Base-by-base conservation (phyloP, 2,329 filamentous ascomycete species). In the Arthroderma sp. region DNA sequence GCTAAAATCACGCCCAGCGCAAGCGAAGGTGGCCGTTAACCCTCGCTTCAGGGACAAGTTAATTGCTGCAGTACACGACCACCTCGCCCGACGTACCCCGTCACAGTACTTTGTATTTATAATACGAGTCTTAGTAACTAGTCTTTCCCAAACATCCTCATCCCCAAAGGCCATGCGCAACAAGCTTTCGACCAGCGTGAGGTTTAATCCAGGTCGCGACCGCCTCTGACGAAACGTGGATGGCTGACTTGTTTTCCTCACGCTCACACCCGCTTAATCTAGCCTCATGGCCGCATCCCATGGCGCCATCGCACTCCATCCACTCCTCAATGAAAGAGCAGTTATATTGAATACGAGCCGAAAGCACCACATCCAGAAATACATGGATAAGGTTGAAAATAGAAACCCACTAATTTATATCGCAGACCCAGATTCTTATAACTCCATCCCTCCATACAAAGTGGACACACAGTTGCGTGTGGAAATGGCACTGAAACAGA, bases 141-240 rank as follows among this genome's bases (percentile, higher is more conserved):
- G 47, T 33, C 47, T 51, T n/a, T 17, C 13, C 11, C 28, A n/a
- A 25, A 51, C n/a, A n/a, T 51, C 25, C 47, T 13, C 33, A 51
- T 19, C 25, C 47, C 47, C 47, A 51, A 51, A 33, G 25, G 47
- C 47, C 47, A 51, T 51, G 47, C 47, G 47, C 47, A 51, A 51
- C 47, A 51, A 51, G 47, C 47, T 51, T 51, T 51, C 28, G 28
- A 51, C 47, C 47, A 51, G 47, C 47, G 39, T 51, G 47, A 51
- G 47, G 47, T 51, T 51, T 31, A 49, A n/a, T 51, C 47, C 47
- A 51, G 47, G 47, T 31, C 47, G 47, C 47, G 47, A n/a, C 47
- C 47, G 47, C 47, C 28, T 35, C 25, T 51, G 47, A n/a, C 47
- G 28, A 31, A 33, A 51, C 15, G 15, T 51, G 47, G 28, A 51